Evolutionary conservation across 1,284 basidiomycete genomes (phyloP).

Genomic region (Chondrostereum purpureum): DNA sequence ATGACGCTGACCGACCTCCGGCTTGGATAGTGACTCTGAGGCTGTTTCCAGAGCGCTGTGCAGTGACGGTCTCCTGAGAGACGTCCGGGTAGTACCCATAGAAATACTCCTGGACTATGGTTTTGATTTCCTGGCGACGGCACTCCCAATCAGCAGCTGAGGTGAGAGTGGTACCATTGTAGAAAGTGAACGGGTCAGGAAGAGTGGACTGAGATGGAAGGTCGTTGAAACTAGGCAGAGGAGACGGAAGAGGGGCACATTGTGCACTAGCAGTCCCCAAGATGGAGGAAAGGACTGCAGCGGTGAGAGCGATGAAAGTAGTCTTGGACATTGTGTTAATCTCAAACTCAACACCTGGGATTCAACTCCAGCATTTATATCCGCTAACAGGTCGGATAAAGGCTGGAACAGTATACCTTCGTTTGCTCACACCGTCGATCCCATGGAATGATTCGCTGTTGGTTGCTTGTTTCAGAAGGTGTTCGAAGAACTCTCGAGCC

Average conservation of each 20-base stretch:
- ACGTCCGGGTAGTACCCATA: conserved; percentile 18
- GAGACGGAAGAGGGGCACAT: not conserved
- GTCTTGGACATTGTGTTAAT: no score
- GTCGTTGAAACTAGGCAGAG: not conserved
- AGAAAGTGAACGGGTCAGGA: not conserved
- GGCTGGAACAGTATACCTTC: no score
- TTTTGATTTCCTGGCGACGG: conserved; percentile 13
- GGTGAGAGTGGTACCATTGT: not conserved
- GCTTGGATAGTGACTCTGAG: conserved; percentile 12
- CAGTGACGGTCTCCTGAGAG: conserved; percentile 15
- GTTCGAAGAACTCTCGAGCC: no score
- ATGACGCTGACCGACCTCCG: conserved; percentile 11
- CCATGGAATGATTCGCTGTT: no score
- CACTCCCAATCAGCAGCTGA: conserved; percentile 17
- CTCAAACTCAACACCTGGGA: no score
- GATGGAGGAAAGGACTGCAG: not conserved
- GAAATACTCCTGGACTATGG: conserved; percentile 17
- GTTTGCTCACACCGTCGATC: no score
- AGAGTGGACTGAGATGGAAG: not conserved
- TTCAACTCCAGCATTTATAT: no score
- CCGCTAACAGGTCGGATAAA: no score
- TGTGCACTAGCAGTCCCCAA: not conserved
- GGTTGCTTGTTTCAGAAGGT: no score
- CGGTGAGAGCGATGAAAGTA: no score
- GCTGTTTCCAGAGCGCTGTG: conserved; percentile 12